These are phyloP conservation scores for Elsinoe necatrix DNA, from an alignment of 2,329 filamentous ascomycete species.

Conservation along the genomic window DNA sequence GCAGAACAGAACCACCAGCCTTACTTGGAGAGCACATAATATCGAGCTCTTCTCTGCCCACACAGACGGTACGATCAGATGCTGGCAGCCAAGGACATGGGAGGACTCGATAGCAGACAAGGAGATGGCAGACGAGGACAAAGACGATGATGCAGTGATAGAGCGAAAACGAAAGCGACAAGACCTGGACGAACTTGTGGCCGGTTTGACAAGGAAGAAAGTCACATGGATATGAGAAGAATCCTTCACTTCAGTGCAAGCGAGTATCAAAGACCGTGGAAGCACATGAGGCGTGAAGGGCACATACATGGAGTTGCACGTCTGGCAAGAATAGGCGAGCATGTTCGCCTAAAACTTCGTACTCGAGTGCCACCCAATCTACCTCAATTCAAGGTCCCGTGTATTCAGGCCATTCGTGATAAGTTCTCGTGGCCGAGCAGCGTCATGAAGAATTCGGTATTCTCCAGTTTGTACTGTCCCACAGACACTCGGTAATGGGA, in stretches of 20 bases:
- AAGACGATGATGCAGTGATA: slow-evolving; percentile 33
- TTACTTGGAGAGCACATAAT: slow-evolving; percentile 65
- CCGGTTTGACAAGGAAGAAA: slow-evolving; percentile 62
- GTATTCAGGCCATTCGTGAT: too few relatives aligned
- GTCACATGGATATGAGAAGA: slow-evolving; percentile 49
- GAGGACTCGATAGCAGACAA: slow-evolving; percentile 33
- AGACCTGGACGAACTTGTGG: slow-evolving; percentile 70
- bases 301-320: neutral
- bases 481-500: slow-evolving; percentile 16
- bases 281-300: too few relatives aligned
- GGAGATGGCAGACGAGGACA: slow-evolving; percentile 30
- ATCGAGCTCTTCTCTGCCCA: slow-evolving; percentile 76
- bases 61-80: slow-evolving; percentile 71
- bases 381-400: neutral
- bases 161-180: slow-evolving; percentile 62
- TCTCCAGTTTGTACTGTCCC: too few relatives aligned
- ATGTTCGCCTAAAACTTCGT: neutral
- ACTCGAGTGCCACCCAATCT: neutral
- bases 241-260: too few relatives aligned
- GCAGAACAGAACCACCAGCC: slow-evolving; percentile 56
- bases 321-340: slow-evolving; percentile 11
- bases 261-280: too few relatives aligned
- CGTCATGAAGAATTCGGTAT: neutral
- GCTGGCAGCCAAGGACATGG: slow-evolving; percentile 60
- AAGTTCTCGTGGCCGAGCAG: too few relatives aligned